Conservation (phyloP, 768 basidiomycete species). For the Russula abietina region DNA sequence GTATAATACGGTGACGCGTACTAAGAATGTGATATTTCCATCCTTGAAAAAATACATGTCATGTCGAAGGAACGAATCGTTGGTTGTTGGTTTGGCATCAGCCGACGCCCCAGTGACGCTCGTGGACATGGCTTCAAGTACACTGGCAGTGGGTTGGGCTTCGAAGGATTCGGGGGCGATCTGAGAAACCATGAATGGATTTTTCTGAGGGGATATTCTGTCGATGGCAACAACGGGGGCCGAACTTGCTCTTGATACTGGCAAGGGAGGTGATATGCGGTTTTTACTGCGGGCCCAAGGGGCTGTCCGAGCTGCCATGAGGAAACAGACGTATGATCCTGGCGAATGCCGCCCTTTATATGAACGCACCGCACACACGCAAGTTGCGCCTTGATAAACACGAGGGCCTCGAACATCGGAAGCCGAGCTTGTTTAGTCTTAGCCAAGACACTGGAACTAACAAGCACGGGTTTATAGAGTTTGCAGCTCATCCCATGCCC, state of each 20-base stretch:
- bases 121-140: not conserved
- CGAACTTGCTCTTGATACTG: not conserved
- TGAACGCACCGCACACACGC: not conserved
- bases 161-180: not conserved
- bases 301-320: constrained; percentile 5
- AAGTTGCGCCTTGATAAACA: not conserved
- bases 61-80: constrained; percentile 9
- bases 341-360: not conserved
- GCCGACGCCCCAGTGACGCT: not conserved
- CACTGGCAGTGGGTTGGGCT: not conserved
- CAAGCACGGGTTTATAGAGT: not conserved
- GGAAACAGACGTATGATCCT: not conserved
- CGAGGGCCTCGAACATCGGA: not conserved
- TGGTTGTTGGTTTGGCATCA: not conserved
- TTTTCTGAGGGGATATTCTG: not conserved
- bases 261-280: not conserved
- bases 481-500: not conserved
- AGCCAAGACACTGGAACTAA: not conserved
- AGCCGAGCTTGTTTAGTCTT: not conserved
- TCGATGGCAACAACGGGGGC: constrained; percentile 8
- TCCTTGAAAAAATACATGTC: constrained; percentile 18
- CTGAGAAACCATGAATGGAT: not conserved
- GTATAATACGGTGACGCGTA: not conserved
- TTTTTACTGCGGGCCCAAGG: not conserved
- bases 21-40: constrained; percentile 21